phyloP scores from a whole-genome alignment of 345 rosid genomes.

The Aegle marmelos region DNA sequence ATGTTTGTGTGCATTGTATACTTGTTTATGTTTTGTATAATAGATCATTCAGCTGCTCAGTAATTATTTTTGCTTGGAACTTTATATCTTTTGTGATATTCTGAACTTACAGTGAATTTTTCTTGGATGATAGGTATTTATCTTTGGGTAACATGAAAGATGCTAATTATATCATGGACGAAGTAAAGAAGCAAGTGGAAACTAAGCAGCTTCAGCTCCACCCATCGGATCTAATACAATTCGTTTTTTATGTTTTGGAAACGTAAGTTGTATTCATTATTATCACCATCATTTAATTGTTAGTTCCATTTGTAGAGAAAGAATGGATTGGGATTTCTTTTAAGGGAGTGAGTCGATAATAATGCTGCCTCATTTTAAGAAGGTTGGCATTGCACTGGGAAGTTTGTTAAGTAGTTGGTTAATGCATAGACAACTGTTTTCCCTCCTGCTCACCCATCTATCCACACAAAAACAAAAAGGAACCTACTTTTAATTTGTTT shows the following conservation, averaged over 20 bases:
- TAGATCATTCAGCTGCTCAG: background rate
- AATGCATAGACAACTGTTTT: background rate
- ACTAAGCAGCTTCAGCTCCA: slow-evolving; percentile 51
- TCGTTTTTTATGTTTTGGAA: slow-evolving; percentile 56
- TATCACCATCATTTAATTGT: background rate
- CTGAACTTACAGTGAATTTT: background rate
- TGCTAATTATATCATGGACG: slow-evolving; percentile 76
- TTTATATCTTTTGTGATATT: background rate
- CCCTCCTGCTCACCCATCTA: background rate
- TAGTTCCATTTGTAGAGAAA: background rate
- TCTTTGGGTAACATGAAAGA: slow-evolving; percentile 82
- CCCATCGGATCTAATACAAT: slow-evolving; percentile 64
- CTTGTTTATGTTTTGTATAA: background rate
- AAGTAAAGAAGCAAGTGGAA: slow-evolving; percentile 64
- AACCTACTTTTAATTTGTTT: background rate
- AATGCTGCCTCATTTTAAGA: background rate
- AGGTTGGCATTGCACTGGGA: background rate
- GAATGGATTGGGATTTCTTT: background rate
- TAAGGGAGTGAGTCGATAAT: background rate
- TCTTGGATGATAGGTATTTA: slow-evolving; percentile 54
- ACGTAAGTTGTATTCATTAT: slow-evolving; percentile 47
- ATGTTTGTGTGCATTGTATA: background rate
- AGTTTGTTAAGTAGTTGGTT: background rate
- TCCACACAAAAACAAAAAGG: background rate
- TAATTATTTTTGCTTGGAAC: slow-evolving; percentile 3